Percentiles rank a stretch among this genome's conserved stretches.
Conservation (phyloP, 2,329 filamentous ascomycete species). For the Metarhizium guizhouense region DNA sequence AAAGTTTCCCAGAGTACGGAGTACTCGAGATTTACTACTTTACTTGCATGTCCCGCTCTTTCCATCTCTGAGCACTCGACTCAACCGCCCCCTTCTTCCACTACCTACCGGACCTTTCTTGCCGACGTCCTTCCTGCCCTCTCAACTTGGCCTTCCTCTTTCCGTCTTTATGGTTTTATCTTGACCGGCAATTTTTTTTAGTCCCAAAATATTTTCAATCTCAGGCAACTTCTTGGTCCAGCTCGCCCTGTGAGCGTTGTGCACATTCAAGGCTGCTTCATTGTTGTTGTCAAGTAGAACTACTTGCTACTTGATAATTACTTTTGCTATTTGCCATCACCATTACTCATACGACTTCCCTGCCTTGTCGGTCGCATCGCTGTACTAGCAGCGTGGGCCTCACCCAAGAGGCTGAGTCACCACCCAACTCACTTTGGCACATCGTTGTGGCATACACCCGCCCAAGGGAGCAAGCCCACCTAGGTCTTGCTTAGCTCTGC, state of each 20-base stretch:
- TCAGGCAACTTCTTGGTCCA: background rate
- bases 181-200: background rate
- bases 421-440: too few relatives aligned
- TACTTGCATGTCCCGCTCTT: slow-evolving; percentile 6
- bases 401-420: background rate
- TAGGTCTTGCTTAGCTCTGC: background rate
- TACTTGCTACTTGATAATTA: too few relatives aligned
- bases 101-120: background rate
- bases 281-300: background rate
- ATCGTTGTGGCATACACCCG: too few relatives aligned
- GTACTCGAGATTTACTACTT: slow-evolving; percentile 1
- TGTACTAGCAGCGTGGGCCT: background rate
- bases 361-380: background rate
- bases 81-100: slow-evolving; percentile 1
- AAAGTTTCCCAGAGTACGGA: background rate
- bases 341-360: background rate
- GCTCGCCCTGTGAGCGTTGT: too few relatives aligned
- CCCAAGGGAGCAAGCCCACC: background rate
- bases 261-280: background rate
- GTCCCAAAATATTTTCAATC: background rate
- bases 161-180: background rate
- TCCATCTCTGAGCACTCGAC: slow-evolving; percentile 4
- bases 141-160: background rate
- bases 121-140: background rate
- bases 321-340: too few relatives aligned